These are phyloP conservation scores for Physcomitrellopsis africana DNA, from an alignment of 225 moss, liverwort and hornwort species.

Conservation along the genomic window DNA sequence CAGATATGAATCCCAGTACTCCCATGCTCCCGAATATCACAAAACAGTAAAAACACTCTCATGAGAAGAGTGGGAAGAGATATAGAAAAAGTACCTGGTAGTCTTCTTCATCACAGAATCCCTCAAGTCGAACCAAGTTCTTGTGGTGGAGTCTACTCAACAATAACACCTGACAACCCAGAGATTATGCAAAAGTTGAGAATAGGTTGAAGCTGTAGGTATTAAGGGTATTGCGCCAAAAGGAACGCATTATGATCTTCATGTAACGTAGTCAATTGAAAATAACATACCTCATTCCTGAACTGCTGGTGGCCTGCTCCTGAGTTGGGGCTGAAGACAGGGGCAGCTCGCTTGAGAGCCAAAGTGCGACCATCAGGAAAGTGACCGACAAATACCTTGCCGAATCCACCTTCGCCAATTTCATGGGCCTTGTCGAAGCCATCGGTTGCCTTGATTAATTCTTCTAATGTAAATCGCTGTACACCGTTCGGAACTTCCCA, in stretches of 20 bases:
- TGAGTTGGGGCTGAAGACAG: slow-evolving; percentile 12
- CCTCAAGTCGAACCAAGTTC: slow-evolving; percentile 56
- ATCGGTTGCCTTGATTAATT: slow-evolving; percentile 44
- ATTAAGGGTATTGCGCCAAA: too few species aligned
- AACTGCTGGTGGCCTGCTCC: slow-evolving; percentile 38
- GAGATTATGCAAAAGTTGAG: neutral
- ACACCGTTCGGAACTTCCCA: slow-evolving; percentile 56
- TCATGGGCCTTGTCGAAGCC: slow-evolving; percentile 48
- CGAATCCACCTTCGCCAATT: slow-evolving; percentile 56
- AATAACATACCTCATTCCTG: slow-evolving; percentile 46
- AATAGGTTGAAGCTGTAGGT: too few species aligned
- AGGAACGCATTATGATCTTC: too few species aligned
- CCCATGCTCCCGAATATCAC: too few species aligned
- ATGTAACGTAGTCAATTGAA: too few species aligned
- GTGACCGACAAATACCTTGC: slow-evolving; percentile 56
- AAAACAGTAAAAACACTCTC: too few species aligned
- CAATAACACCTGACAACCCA: slow-evolving; percentile 41
- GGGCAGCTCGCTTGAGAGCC: slow-evolving; percentile 53
- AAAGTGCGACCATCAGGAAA: slow-evolving; percentile 47
- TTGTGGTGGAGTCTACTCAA: slow-evolving; percentile 64
- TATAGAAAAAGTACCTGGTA: slow-evolving; percentile 38
- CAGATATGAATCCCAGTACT: too few species aligned
- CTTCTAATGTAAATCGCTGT: slow-evolving; percentile 41
- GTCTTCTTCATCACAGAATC: slow-evolving; percentile 52
- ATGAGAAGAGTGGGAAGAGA: too few species aligned